Conservation (phyloP, 2,329 filamentous ascomycete genomes). For the Aspergillus sp. region DNA sequence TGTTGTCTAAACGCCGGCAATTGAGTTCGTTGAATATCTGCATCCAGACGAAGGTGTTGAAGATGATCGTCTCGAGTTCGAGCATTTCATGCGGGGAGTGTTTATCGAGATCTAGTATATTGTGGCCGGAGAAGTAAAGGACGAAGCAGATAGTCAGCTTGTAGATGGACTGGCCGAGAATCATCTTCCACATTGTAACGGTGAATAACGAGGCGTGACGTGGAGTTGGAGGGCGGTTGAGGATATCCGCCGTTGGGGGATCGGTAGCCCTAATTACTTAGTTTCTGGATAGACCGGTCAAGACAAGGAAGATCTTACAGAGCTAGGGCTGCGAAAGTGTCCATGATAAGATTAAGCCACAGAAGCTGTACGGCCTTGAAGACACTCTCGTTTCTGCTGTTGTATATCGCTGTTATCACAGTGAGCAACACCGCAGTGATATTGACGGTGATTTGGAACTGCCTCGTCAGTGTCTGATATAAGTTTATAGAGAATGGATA, state of each 20-base stretch:
- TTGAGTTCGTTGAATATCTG: constrained; percentile 99
- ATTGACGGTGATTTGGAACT: constrained; percentile 74
- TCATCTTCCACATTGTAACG: constrained; percentile 99
- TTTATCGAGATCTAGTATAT: constrained; percentile 49
- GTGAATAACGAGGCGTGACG: constrained; percentile 79
- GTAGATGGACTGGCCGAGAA: constrained; percentile 86
- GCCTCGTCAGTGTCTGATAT: constrained; percentile 21
- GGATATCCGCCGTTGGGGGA: constrained; percentile 74
- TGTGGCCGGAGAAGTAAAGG: constrained; percentile 71
- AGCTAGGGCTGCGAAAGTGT: constrained; percentile 86
- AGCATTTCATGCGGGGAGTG: constrained; percentile 51
- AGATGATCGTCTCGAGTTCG: constrained; percentile 77
- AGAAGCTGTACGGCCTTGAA: constrained; percentile 86
- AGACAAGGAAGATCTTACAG: constrained; percentile 41
- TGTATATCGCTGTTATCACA: constrained; percentile 82
- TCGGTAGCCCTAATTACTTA: constrained; percentile 63
- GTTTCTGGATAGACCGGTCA: background rate
- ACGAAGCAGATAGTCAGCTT: constrained; percentile 78
- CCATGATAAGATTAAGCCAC: constrained; percentile 98
- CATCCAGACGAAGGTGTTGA: constrained; percentile 99
- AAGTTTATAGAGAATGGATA: background rate
- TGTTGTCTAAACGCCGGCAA: constrained; percentile 90
- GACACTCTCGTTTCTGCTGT: constrained; percentile 67
- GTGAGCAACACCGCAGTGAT: constrained; percentile 88
- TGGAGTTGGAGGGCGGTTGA: constrained; percentile 75